Conservation (phyloP, 2,329 filamentous ascomycete genomes). For the Penicillium palitans region DNA sequence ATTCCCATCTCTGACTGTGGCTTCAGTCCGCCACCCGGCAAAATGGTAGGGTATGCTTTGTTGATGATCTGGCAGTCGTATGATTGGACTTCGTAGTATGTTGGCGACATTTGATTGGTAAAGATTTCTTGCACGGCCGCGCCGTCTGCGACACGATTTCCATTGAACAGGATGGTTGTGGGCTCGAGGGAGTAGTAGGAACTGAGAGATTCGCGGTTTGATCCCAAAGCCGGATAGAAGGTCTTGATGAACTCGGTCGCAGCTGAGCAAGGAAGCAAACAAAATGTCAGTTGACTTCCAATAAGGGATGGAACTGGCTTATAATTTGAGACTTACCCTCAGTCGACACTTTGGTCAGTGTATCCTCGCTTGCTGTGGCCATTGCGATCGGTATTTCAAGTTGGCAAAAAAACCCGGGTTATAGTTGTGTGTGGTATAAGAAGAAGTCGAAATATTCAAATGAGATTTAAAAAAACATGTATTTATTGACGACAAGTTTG, state of each 20-base stretch:
- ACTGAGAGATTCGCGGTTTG: slow-evolving; percentile 56
- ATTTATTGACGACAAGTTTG: not conserved
- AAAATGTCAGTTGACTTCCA: not conserved
- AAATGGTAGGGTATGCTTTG: slow-evolving; percentile 62
- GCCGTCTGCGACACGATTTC: slow-evolving; percentile 63
- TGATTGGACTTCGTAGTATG: slow-evolving; percentile 72
- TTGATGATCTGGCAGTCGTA: slow-evolving; percentile 79
- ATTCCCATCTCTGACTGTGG: slow-evolving; percentile 44
- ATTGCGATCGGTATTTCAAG: slow-evolving; percentile 24
- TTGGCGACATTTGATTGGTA: slow-evolving; percentile 61
- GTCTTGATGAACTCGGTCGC: slow-evolving; percentile 69
- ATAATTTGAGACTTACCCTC: slow-evolving; percentile 35
- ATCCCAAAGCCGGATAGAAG: slow-evolving; percentile 75
- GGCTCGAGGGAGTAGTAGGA: slow-evolving; percentile 67
- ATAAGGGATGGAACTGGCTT: not conserved
- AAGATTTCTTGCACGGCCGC: slow-evolving; percentile 68
- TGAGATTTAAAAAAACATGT: not conserved
- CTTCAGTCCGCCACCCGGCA: slow-evolving; percentile 35
- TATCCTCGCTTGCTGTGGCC: slow-evolving; percentile 37
- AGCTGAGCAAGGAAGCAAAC: slow-evolving; percentile 48
- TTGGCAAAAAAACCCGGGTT: not conserved
- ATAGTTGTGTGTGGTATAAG: not conserved
- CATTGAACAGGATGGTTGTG: slow-evolving; percentile 77
- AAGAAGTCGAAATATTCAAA: not conserved
- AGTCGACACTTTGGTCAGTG: slow-evolving; percentile 44